These are phyloP conservation scores for Allium sativum DNA, from an alignment of 106 monocot species.

Conservation along the genomic window DNA sequence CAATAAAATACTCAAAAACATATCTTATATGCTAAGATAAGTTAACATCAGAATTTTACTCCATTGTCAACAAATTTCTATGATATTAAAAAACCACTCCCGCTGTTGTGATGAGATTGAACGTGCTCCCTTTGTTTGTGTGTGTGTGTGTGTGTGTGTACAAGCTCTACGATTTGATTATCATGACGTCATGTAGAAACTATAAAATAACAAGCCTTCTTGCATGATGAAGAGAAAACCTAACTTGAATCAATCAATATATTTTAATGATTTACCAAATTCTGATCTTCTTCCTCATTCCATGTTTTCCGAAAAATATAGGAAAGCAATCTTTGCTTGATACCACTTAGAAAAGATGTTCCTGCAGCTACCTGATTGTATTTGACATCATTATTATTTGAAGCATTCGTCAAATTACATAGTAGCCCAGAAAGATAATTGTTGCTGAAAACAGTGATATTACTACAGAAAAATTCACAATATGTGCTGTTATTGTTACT, in stretches of 20 bases:
- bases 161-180: no score
- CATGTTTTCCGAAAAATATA: constrained; percentile 52
- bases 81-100: no score
- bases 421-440: neutral
- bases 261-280: constrained; percentile 22
- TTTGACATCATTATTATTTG: neutral
- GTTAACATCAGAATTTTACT: no score
- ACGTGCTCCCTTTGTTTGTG: no score
- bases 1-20: no score
- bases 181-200: no score
- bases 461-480: neutral
- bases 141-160: no score
- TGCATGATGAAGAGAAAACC: no score
- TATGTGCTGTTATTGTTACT: neutral
- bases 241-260: neutral
- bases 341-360: constrained; percentile 42
- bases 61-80: no score
- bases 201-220: no score
- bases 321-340: constrained; percentile 55
- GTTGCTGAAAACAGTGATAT: neutral
- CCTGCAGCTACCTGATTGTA: constrained; percentile 23
- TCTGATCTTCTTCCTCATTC: constrained; percentile 44
- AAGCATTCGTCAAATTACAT: neutral
- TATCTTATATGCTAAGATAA: no score
- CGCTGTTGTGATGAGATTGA: no score